Conservation (phyloP, 192 early-diverging fungal genomes). For the Jimgerdemannia flammicorona region DNA sequence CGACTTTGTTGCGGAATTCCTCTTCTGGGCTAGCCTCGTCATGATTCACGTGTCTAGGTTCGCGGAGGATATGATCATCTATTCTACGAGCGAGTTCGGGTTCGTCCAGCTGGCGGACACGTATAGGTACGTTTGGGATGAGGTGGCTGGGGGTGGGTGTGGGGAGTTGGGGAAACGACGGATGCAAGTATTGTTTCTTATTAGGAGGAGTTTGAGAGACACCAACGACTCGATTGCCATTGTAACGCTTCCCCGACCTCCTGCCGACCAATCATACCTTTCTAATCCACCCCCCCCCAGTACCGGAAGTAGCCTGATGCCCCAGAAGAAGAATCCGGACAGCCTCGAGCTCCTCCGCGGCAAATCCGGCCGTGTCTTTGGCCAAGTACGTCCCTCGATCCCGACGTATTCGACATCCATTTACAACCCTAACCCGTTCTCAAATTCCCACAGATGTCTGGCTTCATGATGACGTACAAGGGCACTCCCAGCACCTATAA, state of each 20-base stretch:
- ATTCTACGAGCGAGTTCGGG: slow-evolving; percentile 88
- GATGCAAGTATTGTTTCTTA: too few species aligned
- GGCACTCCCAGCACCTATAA: slow-evolving; percentile 98
- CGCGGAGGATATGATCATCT: slow-evolving; percentile 96
- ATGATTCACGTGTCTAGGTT: slow-evolving; percentile 91
- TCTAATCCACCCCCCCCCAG: slow-evolving; percentile 27
- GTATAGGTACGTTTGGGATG: slow-evolving; percentile 55
- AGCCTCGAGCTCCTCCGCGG: slow-evolving; percentile 93
- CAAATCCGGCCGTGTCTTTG: slow-evolving; percentile 96
- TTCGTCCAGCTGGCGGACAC: slow-evolving; percentile 95
- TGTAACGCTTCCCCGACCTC: too few species aligned
- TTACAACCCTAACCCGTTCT: not conserved
- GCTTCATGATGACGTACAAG: slow-evolving; percentile 99
- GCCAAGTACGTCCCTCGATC: slow-evolving; percentile 49
- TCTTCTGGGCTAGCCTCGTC: slow-evolving; percentile 88
- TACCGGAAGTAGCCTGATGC: slow-evolving; percentile 97
- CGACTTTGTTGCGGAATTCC: slow-evolving; percentile 97
- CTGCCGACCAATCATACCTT: not conserved
- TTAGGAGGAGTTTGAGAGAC: too few species aligned
- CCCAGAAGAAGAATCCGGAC: slow-evolving; percentile 99
- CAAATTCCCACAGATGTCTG: slow-evolving; percentile 58
- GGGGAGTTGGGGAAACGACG: too few species aligned
- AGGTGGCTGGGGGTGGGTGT: too few species aligned
- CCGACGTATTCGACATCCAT: not conserved
- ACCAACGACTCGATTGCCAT: too few species aligned